Evolutionary conservation across 768 basidiomycete species (phyloP).

Genomic region (Chalciporus piperatus): DNA sequence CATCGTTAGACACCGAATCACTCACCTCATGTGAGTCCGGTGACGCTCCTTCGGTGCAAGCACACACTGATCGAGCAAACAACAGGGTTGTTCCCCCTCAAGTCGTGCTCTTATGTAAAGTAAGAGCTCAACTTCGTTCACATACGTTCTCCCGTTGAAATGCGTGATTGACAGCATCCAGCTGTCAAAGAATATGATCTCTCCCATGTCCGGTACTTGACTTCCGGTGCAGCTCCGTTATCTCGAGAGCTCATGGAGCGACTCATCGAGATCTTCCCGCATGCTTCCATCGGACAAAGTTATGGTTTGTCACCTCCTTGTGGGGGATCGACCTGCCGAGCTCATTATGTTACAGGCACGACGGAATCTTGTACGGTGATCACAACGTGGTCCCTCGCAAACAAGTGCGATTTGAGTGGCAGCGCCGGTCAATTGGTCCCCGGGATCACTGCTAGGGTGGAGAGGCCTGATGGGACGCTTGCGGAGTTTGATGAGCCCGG

Average conservation of each 20-base stretch:
- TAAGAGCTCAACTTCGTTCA: slow-evolving; percentile 10
- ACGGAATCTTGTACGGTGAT: slow-evolving; percentile 63
- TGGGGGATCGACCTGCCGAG: neutral
- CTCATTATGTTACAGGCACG: slow-evolving; percentile 40
- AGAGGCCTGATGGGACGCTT: slow-evolving; percentile 55
- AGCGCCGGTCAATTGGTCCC: slow-evolving; percentile 58
- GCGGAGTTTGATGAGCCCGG: slow-evolving; percentile 59
- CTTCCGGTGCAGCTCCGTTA: slow-evolving; percentile 58
- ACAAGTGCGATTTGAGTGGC: slow-evolving; percentile 48
- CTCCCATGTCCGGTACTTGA: slow-evolving; percentile 36
- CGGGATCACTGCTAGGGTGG: slow-evolving; percentile 53
- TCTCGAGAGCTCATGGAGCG: slow-evolving; percentile 48
- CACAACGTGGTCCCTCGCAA: slow-evolving; percentile 42
- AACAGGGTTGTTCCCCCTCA: slow-evolving; percentile 46
- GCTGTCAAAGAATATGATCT: slow-evolving; percentile 39
- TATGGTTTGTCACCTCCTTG: slow-evolving; percentile 42
- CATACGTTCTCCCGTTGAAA: neutral
- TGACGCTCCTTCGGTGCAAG: neutral
- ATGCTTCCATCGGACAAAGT: slow-evolving; percentile 54
- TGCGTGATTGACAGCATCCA: slow-evolving; percentile 31
- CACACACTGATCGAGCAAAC: neutral
- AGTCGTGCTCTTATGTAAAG: slow-evolving; percentile 50
- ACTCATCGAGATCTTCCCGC: slow-evolving; percentile 45
- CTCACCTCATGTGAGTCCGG: slow-evolving; percentile 40
- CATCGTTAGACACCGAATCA: slow-evolving; percentile 44